Percentiles rank a stretch among this genome's conserved stretches.
phyloP scores from a whole-genome alignment of 805 yeast species.

The Myxozyma mucilagina region DNA sequence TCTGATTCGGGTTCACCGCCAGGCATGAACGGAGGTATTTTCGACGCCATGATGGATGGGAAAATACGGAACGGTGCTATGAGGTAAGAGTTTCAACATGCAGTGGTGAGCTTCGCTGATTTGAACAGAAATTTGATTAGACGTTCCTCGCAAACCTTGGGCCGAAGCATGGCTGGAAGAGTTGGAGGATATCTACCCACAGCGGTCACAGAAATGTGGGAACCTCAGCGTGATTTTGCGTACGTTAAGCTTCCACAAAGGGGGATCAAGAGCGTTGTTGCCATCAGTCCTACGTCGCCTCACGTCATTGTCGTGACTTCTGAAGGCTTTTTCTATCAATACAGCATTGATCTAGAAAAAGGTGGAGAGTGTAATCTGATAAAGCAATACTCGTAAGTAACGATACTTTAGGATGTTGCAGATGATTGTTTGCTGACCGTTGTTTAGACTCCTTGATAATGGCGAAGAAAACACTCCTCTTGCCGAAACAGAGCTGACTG shows the following conservation, averaged over 20 bases:
- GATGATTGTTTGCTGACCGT: not conserved
- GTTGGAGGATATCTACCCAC: constrained; percentile 86
- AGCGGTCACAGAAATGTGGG: constrained; percentile 76
- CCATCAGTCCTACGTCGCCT: constrained; percentile 40
- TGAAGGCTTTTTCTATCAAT: constrained; percentile 78
- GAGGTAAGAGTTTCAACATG: constrained; percentile 7
- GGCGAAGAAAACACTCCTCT: constrained; percentile 25
- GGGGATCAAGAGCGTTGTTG: constrained; percentile 41
- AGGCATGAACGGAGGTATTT: constrained; percentile 30
- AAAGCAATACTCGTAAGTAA: constrained; percentile 40
- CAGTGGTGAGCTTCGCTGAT: not conserved
- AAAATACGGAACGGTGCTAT: constrained; percentile 30
- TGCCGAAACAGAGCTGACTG: constrained; percentile 11
- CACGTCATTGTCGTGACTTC: constrained; percentile 72
- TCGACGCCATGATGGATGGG: constrained; percentile 34
- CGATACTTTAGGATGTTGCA: not conserved
- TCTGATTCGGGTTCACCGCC: constrained; percentile 32
- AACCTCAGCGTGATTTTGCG: constrained; percentile 87
- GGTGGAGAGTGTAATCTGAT: constrained; percentile 91
- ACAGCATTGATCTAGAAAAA: constrained; percentile 76
- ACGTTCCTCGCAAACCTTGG: constrained; percentile 37
- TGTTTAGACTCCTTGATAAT: constrained; percentile 15
- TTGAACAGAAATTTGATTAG: constrained; percentile 21
- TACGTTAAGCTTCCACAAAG: constrained; percentile 66
- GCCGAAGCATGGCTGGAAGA: constrained; percentile 61